Evolutionary conservation across 225 moss, liverwort and hornwort species (phyloP).

Genomic region (Lunularia cruciata): DNA sequence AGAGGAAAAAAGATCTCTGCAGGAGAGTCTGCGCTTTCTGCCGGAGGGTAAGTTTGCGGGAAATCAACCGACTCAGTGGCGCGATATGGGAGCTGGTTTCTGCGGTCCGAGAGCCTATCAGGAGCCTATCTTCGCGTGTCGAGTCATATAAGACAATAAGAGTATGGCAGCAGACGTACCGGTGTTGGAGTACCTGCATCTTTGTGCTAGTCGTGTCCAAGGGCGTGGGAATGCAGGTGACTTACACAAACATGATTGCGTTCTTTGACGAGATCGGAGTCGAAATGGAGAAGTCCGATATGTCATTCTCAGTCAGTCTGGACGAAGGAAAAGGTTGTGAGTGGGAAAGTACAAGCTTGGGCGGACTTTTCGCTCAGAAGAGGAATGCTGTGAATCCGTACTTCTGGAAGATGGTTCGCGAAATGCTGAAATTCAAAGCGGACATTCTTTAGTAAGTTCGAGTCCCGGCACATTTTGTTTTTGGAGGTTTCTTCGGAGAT

Average conservation of each 20-base stretch:
- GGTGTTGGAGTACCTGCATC: too few relatives aligned
- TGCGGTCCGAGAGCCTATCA: too few relatives aligned
- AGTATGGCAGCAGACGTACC: too few relatives aligned
- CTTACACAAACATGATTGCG: constrained; percentile 78
- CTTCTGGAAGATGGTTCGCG: constrained; percentile 77
- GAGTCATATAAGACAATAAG: too few relatives aligned
- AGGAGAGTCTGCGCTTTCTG: too few relatives aligned
- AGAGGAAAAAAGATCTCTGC: too few relatives aligned
- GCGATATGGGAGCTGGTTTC: too few relatives aligned
- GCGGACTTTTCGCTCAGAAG: constrained; percentile 81
- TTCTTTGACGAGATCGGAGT: constrained; percentile 73
- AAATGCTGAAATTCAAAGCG: constrained; percentile 67
- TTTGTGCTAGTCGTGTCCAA: too few relatives aligned
- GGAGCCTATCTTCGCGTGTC: too few relatives aligned
- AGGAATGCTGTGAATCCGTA: constrained; percentile 61
- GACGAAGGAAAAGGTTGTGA: constrained; percentile 73
- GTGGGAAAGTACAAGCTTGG: constrained; percentile 79
- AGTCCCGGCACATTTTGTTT: not conserved
- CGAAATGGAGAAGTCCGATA: constrained; percentile 78
- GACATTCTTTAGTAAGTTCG: constrained; percentile 66
- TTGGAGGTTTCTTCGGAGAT: too few relatives aligned
- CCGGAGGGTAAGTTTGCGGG: too few relatives aligned
- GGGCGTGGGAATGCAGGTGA: constrained; percentile 63
- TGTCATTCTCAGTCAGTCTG: constrained; percentile 92
- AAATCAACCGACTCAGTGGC: too few relatives aligned